Conservation (phyloP, 2,329 filamentous ascomycete genomes). For the Ophioceras dolichostomum region DNA sequence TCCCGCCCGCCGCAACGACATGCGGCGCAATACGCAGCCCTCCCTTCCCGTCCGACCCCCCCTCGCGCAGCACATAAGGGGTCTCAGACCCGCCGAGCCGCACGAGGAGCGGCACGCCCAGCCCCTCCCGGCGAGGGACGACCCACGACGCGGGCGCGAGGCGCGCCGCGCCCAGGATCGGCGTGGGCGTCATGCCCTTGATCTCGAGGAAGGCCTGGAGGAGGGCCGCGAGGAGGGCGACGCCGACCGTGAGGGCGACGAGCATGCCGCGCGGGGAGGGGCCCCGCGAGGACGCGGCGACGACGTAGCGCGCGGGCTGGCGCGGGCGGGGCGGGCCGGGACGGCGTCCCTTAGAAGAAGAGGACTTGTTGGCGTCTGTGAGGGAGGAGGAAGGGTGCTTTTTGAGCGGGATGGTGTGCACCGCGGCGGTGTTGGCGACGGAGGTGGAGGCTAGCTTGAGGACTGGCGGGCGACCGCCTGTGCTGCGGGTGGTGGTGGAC, state of each 20-base stretch:
- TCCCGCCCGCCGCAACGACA: constrained; percentile 2
- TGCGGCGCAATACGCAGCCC: constrained; percentile 2
- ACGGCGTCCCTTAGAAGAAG: neutral
- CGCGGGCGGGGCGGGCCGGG: constrained; percentile 17
- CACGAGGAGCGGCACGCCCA: neutral
- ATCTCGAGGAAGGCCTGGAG: constrained; percentile 55
- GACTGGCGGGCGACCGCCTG: constrained; percentile 24
- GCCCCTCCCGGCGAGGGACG: neutral
- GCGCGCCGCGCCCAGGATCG: constrained; percentile 37
- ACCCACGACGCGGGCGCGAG: constrained; percentile 36
- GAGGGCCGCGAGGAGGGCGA: constrained; percentile 48
- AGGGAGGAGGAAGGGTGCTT: constrained; percentile 22
- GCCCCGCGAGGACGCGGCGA: constrained; percentile 43
- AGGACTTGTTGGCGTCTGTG: neutral
- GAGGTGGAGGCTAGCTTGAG: constrained; percentile 73
- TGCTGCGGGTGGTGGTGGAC: constrained; percentile 28
- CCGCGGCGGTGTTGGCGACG: constrained; percentile 65
- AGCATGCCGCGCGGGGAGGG: constrained; percentile 39
- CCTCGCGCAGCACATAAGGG: constrained; percentile 11
- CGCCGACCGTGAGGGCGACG: constrained; percentile 40
- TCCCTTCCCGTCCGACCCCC: constrained; percentile 6
- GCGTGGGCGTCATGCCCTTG: constrained; percentile 40
- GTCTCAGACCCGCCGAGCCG: constrained; percentile 2
- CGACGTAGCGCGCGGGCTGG: constrained; percentile 52
- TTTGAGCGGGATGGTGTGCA: constrained; percentile 65